Base-by-base conservation (phyloP, 768 basidiomycete species). In the Rhodotorula taiwanensis region DNA sequence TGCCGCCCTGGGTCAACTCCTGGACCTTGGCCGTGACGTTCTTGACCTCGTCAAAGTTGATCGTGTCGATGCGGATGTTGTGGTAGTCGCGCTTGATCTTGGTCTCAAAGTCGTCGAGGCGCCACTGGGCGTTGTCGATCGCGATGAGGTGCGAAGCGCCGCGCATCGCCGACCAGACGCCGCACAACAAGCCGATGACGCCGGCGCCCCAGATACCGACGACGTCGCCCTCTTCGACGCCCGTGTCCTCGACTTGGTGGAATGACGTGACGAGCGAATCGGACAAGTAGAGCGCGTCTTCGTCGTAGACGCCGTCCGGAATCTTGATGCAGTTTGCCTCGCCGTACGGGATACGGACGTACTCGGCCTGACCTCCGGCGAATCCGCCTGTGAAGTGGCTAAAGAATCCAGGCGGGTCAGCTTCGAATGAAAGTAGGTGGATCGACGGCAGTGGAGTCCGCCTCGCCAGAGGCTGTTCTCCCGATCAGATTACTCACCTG, bases 351-450 rank as follows among this genome's bases (percentile, higher is more conserved):
- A 88, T 83, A 36, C 84, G 80, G 6, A 85, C 83, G 70, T 84
- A 87, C 73, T 88, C 86, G 0, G 86, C 84, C 72, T 88, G 87
- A 0, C 86, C 86, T 25, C 83, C 87, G 8, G 87, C 25, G 50
- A 58, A 61, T 2, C 60, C 55, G n/a, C 71, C 61, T 28, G 69
- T 71, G 36, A 75, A 70, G 57, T 75, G 74, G n/a, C n/a, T n/a
- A n/a, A n/a, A n/a, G n/a, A n/a, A n/a, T n/a, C n/a, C n/a, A n/a
- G n/a, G n/a, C n/a, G n/a, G n/a, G n/a, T n/a, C n/a, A n/a, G n/a
- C n/a, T n/a, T n/a, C n/a, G n/a, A n/a, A n/a, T n/a, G n/a, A n/a
- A n/a, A n/a, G n/a, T n/a, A n/a, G n/a, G n/a, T n/a, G n/a, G n/a
- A n/a, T n/a, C n/a, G n/a, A n/a, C n/a, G n/a, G n/a, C n/a, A n/a